phyloP scores from a whole-genome alignment of 495 filamentous ascomycete genomes.

The Cudoniella acicularis region DNA sequence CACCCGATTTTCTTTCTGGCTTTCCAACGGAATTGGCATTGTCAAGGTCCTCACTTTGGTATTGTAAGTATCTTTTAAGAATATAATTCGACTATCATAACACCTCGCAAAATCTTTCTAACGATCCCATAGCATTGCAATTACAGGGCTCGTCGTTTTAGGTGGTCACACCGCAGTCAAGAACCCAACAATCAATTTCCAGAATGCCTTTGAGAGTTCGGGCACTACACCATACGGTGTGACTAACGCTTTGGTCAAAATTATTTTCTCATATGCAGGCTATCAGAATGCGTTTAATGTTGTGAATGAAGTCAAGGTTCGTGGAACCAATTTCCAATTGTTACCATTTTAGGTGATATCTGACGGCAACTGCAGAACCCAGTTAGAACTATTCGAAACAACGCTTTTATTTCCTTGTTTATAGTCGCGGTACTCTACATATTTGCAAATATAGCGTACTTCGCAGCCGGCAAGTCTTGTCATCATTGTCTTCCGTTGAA shows the following conservation, averaged over 20 bases:
- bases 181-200: conserved; percentile 55
- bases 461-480: conserved; percentile 46
- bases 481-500: too few species aligned
- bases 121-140: conserved; percentile 35
- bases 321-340: conserved; percentile 15
- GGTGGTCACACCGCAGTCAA: conserved; percentile 54
- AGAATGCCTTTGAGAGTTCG: conserved; percentile 43
- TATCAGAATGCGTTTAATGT: conserved; percentile 62
- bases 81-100: too few species aligned
- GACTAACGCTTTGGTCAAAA: conserved; percentile 57
- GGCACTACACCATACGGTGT: conserved; percentile 49
- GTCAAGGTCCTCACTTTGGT: conserved; percentile 54
- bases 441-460: conserved; percentile 60
- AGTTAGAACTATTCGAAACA: conserved; percentile 51
- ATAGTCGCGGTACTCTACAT: conserved; percentile 54
- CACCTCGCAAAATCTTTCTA: not conserved
- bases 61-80: conserved; percentile 36
- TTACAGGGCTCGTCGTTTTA: conserved; percentile 58
- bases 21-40: conserved; percentile 54
- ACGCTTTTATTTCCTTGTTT: conserved; percentile 45
- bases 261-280: conserved; percentile 61
- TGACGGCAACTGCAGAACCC: conserved; percentile 42
- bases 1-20: conserved; percentile 49
- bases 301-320: conserved; percentile 60
- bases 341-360: not conserved